Percentiles rank a stretch among this genome's conserved stretches.
phyloP scores from a whole-genome alignment of 306 rosid genomes.

The Vigna unguiculata region DNA sequence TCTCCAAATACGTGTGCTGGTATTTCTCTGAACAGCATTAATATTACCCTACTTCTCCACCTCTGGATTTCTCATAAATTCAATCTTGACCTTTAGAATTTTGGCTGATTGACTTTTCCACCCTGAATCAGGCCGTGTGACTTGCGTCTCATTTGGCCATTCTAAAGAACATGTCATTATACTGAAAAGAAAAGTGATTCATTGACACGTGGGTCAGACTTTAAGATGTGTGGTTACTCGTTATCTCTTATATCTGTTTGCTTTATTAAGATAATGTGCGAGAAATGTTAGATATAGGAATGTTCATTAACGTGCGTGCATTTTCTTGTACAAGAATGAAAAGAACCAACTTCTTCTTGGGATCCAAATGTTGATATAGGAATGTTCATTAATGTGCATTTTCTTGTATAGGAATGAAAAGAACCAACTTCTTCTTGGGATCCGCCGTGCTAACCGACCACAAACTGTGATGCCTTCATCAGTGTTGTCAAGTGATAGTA shows the following conservation, averaged over 20 bases:
- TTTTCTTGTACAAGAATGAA: slow-evolving; percentile 80
- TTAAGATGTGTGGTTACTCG: slow-evolving; percentile 2
- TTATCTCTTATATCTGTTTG: background rate
- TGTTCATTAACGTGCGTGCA: too few species aligned
- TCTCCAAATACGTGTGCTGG: background rate
- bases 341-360: slow-evolving; percentile 95
- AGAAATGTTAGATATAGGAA: too few species aligned
- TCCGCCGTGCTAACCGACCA: slow-evolving; percentile 88
- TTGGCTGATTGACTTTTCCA: background rate
- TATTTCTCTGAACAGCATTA: background rate
- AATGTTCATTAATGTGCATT: too few species aligned
- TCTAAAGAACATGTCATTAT: background rate
- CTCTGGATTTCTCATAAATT: background rate
- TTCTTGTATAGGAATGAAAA: slow-evolving; percentile 83
- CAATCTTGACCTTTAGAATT: background rate
- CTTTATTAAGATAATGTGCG: background rate
- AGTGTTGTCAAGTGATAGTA: slow-evolving; percentile 96
- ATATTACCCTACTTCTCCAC: background rate
- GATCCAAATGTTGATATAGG: too few species aligned
- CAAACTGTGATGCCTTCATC: slow-evolving; percentile 99
- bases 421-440: slow-evolving; percentile 93
- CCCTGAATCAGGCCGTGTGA: background rate
- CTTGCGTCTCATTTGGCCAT: background rate
- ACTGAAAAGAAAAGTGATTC: background rate
- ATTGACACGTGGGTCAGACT: background rate